A percentile compares a stretch with the other conserved stretches of the same genome.
These are phyloP conservation scores for Trebouxia sp. DNA, from an alignment of 139 green algal genomes.

Conservation along the genomic window DNA sequence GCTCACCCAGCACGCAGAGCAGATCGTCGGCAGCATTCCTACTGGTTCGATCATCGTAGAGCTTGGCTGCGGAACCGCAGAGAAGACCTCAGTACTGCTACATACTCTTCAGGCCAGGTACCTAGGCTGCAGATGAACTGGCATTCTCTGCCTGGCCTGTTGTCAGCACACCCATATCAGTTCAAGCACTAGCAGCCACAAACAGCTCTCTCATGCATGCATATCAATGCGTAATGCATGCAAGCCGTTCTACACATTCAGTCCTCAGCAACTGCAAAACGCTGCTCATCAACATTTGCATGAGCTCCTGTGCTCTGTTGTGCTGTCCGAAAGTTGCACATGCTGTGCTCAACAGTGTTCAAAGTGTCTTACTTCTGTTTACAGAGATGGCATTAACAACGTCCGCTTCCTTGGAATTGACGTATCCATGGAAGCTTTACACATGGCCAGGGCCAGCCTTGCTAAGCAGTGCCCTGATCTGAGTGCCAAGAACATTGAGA, in stretches of 20 bases:
- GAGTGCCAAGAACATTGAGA: not conserved
- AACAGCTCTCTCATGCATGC: not conserved
- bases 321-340: no score
- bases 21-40: conserved; percentile 48
- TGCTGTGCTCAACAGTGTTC: no score
- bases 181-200: not conserved
- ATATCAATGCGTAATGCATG: conserved; percentile 5
- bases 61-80: conserved; percentile 54
- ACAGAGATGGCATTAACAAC: conserved; percentile 33
- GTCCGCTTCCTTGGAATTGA: conserved; percentile 62
- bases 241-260: no score
- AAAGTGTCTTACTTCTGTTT: no score
- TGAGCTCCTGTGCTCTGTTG: not conserved
- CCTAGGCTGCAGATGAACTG: no score
- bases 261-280: no score
- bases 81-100: conserved; percentile 59
- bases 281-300: no score
- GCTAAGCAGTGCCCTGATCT: conserved; percentile 26
- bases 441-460: conserved; percentile 44
- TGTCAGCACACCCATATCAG: no score
- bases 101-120: conserved; percentile 37
- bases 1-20: conserved; percentile 36
- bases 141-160: no score
- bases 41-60: conserved; percentile 50
- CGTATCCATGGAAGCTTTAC: conserved; percentile 55